Evolutionary conservation across 139 green algal genomes (phyloP), one percentile per base, ranked within the genome.

Genomic region (Chlorella sp.): DNA sequence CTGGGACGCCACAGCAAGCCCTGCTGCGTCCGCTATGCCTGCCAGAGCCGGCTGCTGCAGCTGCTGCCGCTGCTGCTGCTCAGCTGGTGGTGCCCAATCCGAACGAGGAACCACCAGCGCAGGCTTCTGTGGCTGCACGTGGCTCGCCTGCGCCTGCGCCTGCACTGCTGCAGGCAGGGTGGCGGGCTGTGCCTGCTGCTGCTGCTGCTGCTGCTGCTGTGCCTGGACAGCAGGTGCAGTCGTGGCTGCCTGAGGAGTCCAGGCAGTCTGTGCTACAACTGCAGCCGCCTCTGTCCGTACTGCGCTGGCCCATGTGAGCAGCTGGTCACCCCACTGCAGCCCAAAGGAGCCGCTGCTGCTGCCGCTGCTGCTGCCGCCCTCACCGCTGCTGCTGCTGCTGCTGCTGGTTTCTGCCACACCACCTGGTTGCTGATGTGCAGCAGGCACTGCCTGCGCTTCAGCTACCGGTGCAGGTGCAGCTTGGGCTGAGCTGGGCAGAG

Each of bases 281-380:
- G 47, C 80, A 36, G 57, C 74, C 17, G 60, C 78, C 30, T 85
- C 67, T 11, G 28, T 20, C 12, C 38, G 25, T 7, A 82, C 38
- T 25, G 25, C 80, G n/a, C 57, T 55, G 44, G 85, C 85, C 85
- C 85, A 89, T 17, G 21, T 47, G 18, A 80, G 65, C 78, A 86
- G 57, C 44, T 82, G 69, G 64, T 89, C 69, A 2, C 85, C 85
- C 85, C 85, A 89, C 39, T 89, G 85, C 51, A 89, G 74, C 17
- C 67, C 85, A 85, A 89, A 85, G 2, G 72, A 81, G 9, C 78
- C 75, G 39, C 26, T 36, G 67, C 57, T 63, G 78, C 85, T 84
- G 38, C 55, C 81, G 28, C 70, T 71, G 51, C n/a, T 62, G 32
- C 4, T 34, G 28, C 12, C 23, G 21, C 21, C 69, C 20, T 60